phyloP scores from a whole-genome alignment of 78 protist genomes.

The Polysphondylium violaceum region DNA sequence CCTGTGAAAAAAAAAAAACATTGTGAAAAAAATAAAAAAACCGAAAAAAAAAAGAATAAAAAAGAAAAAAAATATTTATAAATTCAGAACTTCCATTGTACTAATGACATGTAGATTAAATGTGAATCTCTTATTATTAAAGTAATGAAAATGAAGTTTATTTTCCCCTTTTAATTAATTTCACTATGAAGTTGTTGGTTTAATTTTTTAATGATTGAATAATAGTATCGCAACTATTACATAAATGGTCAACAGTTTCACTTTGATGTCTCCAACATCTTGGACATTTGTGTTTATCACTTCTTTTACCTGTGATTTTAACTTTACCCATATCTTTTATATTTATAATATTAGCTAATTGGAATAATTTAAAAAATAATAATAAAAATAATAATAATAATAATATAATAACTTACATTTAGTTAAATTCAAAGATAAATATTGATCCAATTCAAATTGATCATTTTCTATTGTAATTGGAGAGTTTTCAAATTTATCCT shows the following conservation, averaged over 20 bases:
- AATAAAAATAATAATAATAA: neutral
- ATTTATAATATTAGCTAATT: neutral
- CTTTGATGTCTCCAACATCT: conserved; percentile 74
- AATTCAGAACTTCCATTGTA: too few species aligned
- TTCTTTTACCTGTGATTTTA: neutral
- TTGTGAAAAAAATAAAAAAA: too few species aligned
- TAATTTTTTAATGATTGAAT: neutral
- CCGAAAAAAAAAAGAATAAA: too few species aligned
- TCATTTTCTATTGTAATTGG: neutral
- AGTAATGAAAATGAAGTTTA: too few species aligned
- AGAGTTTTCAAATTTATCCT: too few species aligned
- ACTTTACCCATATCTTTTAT: conserved; percentile 1
- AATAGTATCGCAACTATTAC: conserved; percentile 16
- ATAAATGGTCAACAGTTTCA: neutral
- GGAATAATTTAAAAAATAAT: neutral
- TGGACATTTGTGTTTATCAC: conserved; percentile 50
- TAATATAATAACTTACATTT: neutral
- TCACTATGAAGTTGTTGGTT: too few species aligned
- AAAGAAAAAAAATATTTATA: too few species aligned
- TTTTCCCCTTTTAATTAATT: too few species aligned
- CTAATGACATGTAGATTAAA: too few species aligned
- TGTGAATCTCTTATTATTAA: too few species aligned
- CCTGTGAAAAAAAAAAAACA: too few species aligned
- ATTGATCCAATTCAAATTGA: neutral
- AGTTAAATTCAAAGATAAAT: neutral